These are phyloP conservation scores for Pseudocercospora cruenta DNA, from an alignment of 2,329 filamentous ascomycete species.

Conservation along the genomic window DNA sequence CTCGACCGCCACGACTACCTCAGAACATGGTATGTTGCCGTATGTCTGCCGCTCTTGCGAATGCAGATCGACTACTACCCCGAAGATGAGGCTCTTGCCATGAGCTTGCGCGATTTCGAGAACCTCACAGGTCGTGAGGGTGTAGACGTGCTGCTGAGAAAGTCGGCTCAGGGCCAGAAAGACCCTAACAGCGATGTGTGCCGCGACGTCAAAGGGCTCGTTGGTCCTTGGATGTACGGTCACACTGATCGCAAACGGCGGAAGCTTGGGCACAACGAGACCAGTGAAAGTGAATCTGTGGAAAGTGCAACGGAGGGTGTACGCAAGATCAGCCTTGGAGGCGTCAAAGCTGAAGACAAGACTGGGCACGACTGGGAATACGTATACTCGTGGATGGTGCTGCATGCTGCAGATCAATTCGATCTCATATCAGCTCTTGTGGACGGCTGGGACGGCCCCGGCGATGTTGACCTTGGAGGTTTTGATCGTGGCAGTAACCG, in stretches of 20 bases:
- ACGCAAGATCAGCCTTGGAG: slow-evolving; percentile 34
- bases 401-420: slow-evolving; percentile 64
- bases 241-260: slow-evolving; percentile 61
- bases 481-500: slow-evolving; percentile 49
- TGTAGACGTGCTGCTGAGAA: slow-evolving; percentile 64
- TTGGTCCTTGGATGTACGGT: slow-evolving; percentile 75
- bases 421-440: slow-evolving; percentile 64
- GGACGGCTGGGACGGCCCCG: slow-evolving; percentile 73
- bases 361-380: slow-evolving; percentile 69
- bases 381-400: slow-evolving; percentile 68
- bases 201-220: slow-evolving; percentile 67
- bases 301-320: slow-evolving; percentile 19
- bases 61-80: slow-evolving; percentile 73
- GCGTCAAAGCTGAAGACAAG: slow-evolving; percentile 35
- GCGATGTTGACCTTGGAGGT: slow-evolving; percentile 69
- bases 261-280: slow-evolving; percentile 25
- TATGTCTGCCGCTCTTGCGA: slow-evolving; percentile 69
- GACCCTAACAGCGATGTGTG: slow-evolving; percentile 46
- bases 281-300: slow-evolving; percentile 9
- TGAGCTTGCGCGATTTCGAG: slow-evolving; percentile 69
- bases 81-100: slow-evolving; percentile 53
- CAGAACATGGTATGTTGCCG: slow-evolving; percentile 70
- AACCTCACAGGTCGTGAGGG: slow-evolving; percentile 62
- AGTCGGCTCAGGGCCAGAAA: slow-evolving; percentile 46
- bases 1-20: slow-evolving; percentile 64